These are phyloP conservation scores for Plectosphaerella plurivora DNA, from an alignment of 2,329 filamentous ascomycete species.

Conservation along the genomic window DNA sequence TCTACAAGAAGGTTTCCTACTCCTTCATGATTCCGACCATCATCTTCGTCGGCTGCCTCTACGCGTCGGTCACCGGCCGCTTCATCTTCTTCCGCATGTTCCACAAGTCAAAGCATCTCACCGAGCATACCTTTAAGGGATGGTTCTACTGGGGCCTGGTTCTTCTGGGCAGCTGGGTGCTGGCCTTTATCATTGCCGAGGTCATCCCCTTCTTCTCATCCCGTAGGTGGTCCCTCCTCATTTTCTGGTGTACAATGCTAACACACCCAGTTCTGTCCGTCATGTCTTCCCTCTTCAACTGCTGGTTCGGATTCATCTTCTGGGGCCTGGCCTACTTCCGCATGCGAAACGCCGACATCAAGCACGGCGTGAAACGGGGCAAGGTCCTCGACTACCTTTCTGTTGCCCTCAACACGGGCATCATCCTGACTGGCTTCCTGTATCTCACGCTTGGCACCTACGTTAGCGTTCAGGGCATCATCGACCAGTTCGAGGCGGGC, in stretches of 20 bases:
- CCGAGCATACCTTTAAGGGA: slow-evolving; percentile 73
- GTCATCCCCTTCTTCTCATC: slow-evolving; percentile 92
- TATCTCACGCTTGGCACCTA: slow-evolving; percentile 84
- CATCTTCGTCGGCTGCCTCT: slow-evolving; percentile 86
- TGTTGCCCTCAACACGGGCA: slow-evolving; percentile 62
- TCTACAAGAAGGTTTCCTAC: slow-evolving; percentile 85
- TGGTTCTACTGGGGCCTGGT: slow-evolving; percentile 66
- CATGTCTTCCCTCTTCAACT: slow-evolving; percentile 85
- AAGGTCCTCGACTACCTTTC: slow-evolving; percentile 45
- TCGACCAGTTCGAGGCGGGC: slow-evolving; percentile 64
- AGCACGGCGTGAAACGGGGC: slow-evolving; percentile 47
- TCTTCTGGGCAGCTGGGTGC: slow-evolving; percentile 65
- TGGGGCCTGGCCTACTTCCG: slow-evolving; percentile 80
- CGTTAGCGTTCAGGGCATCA: slow-evolving; percentile 67
- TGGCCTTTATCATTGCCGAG: slow-evolving; percentile 89
- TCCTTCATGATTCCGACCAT: slow-evolving; percentile 95
- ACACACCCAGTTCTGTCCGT: slow-evolving; percentile 52
- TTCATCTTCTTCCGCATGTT: slow-evolving; percentile 93
- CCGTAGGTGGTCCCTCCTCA: slow-evolving; percentile 32
- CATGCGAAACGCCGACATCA: slow-evolving; percentile 64
- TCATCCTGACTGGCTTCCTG: slow-evolving; percentile 75
- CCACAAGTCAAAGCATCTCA: slow-evolving; percentile 70
- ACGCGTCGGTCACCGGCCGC: slow-evolving; percentile 82
- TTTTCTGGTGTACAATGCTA: background rate
- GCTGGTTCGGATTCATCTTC: slow-evolving; percentile 94